phyloP scores from a whole-genome alignment of 2,329 filamentous ascomycete species.

The Plectosphaerella sp. region DNA sequence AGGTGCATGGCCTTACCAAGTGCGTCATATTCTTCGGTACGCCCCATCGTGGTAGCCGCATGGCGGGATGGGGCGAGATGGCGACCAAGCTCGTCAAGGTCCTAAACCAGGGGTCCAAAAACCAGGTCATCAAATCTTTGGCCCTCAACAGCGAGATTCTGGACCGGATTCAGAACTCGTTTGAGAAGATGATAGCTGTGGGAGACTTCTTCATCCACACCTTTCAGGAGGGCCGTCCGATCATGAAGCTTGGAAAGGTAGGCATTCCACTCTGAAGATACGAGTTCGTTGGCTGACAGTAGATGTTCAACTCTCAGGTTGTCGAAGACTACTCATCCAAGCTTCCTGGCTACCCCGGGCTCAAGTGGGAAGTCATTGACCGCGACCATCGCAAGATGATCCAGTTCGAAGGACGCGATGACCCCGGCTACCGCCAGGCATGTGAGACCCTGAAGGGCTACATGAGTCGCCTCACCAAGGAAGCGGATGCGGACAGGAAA shows the following conservation, averaged over 20 bases:
- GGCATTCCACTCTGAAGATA: background rate
- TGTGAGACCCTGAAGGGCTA: background rate
- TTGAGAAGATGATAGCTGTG: conserved; percentile 1
- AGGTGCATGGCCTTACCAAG: background rate
- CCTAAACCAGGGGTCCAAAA: background rate
- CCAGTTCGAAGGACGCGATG: background rate
- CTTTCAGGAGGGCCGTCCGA: background rate
- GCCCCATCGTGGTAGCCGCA: background rate
- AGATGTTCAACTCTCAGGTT: background rate
- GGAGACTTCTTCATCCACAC: conserved; percentile 1
- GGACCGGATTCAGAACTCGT: background rate
- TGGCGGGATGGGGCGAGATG: conserved; percentile 1
- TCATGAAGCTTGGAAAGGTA: background rate
- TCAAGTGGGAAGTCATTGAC: conserved; percentile 1
- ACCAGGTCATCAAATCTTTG: background rate
- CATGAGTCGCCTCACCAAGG: background rate
- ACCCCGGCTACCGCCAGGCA: background rate
- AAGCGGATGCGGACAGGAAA: background rate
- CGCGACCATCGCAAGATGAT: conserved; percentile 1
- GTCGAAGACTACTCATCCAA: background rate
- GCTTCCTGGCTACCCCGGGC: background rate
- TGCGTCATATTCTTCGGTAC: conserved; percentile 1
- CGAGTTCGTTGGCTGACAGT: background rate
- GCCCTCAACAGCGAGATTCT: conserved; percentile 1
- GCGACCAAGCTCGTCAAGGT: background rate